Base-by-base conservation (phyloP, 164 flowering plant genomes). In the Platanus orientalis region DNA sequence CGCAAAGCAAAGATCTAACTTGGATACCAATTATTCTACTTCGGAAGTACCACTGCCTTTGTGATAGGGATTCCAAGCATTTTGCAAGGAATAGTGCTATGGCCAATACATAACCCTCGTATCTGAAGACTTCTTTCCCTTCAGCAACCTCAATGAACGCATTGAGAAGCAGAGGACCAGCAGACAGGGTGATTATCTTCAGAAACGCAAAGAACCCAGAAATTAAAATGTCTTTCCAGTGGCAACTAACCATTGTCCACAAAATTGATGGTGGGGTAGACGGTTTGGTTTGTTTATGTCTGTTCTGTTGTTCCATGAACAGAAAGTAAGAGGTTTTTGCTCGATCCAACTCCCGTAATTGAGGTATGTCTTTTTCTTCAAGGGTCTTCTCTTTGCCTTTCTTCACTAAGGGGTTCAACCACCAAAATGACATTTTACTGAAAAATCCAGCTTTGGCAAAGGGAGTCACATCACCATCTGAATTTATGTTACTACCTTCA, bases 381-480 rank as follows among this genome's bases (percentile, higher is more conserved):
- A n/a, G n/a, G n/a, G n/a, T n/a, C n/a, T n/a, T n/a, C n/a, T n/a
- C n/a, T n/a, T n/a, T n/a, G n/a, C n/a, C n/a, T n/a, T n/a, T n/a
- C n/a, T n/a, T n/a, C n/a, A n/a, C n/a, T n/a, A n/a, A n/a, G n/a
- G n/a, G n/a, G n/a, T n/a, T n/a, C n/a, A n/a, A n/a, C n/a, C n/a
- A n/a, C n/a, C n/a, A n/a, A n/a, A n/a, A n/a, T n/a, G n/a, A n/a
- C n/a, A n/a, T n/a, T n/a, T n/a, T n/a, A n/a, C n/a, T n/a, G n/a
- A n/a, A n/a, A n/a, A n/a, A n/a, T n/a, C n/a, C 82, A 2, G 89
- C 87, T 68, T 57, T 57, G n/a, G 83, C 69, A 68, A 84, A 84
- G 29, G 71, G 80, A 42, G 84, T 76, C 29, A 73, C 76, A 26
- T 42, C 23, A 23, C 17, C 64, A 61, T 6, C 62, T 24, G 58